These are phyloP conservation scores for Diaporthe aspalathi DNA, from an alignment of 2,329 filamentous ascomycete genomes.

Conservation along the genomic window DNA sequence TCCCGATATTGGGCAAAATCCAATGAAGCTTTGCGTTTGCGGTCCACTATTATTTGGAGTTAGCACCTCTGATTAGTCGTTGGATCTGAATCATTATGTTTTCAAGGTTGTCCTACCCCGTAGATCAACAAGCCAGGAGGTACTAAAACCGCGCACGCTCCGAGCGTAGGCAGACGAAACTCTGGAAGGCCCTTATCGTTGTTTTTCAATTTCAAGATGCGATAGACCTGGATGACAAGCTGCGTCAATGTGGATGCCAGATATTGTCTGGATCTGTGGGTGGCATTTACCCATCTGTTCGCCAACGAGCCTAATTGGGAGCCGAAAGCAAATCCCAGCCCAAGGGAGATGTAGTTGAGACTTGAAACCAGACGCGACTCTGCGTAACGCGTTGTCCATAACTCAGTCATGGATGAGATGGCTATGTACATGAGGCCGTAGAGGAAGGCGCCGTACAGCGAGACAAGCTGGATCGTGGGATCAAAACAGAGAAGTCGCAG, in stretches of 20 bases:
- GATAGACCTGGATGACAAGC: background rate
- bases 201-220: background rate
- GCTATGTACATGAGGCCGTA: conserved; percentile 26
- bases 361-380: background rate
- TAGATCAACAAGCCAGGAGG: conserved; percentile 1
- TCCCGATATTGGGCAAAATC: background rate
- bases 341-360: conserved; percentile 15
- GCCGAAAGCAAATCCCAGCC: conserved; percentile 11
- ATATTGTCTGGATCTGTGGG: too few relatives aligned
- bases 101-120: background rate
- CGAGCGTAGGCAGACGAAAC: conserved; percentile 2
- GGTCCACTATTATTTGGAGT: background rate
- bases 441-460: background rate
- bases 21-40: conserved; percentile 6
- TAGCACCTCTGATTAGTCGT: background rate
- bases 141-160: background rate
- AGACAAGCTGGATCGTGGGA: conserved; percentile 19
- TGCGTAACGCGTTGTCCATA: background rate
- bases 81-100: too few relatives aligned
- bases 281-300: conserved; percentile 2
- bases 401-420: conserved; percentile 22
- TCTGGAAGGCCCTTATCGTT: conserved; percentile 10
- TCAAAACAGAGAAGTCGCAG: conserved; percentile 13
- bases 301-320: conserved; percentile 5
- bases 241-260: background rate